These are phyloP conservation scores for Cladosporium velox DNA, from an alignment of 2,329 filamentous ascomycete genomes.

Conservation along the genomic window DNA sequence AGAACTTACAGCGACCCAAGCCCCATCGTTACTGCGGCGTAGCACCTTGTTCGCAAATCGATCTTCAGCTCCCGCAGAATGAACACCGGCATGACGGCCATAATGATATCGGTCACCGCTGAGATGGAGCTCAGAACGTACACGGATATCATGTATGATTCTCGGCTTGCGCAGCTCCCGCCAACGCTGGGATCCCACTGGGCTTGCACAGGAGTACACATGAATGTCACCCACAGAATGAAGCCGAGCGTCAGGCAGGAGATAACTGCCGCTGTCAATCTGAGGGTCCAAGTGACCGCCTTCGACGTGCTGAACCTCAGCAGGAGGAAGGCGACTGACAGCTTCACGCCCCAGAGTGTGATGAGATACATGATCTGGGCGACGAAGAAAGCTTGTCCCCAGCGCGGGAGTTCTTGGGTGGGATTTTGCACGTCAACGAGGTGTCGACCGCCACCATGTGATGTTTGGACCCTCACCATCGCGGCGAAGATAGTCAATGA, in stretches of 20 bases:
- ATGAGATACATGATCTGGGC: slow-evolving; percentile 11
- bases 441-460: slow-evolving; percentile 3
- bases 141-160: slow-evolving; percentile 1
- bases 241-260: background rate
- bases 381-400: slow-evolving; percentile 6
- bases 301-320: background rate
- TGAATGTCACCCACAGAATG: background rate
- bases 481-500: slow-evolving; percentile 3
- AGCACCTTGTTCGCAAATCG: background rate
- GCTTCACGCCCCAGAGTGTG: background rate
- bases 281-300: background rate
- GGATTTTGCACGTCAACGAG: background rate
- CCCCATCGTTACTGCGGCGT: background rate
- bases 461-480: slow-evolving; percentile 2
- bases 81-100: background rate
- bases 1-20: slow-evolving; percentile 6
- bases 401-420: background rate
- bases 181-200: slow-evolving; percentile 9
- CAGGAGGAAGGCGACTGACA: background rate
- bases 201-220: background rate
- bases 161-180: background rate
- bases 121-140: slow-evolving; percentile 1
- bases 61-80: background rate
- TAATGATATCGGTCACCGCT: slow-evolving; percentile 5
- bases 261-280: background rate